These are phyloP conservation scores for Cyclotella choctawhatcheeana DNA, from an alignment of 108 stramenopile species.

Conservation along the genomic window DNA sequence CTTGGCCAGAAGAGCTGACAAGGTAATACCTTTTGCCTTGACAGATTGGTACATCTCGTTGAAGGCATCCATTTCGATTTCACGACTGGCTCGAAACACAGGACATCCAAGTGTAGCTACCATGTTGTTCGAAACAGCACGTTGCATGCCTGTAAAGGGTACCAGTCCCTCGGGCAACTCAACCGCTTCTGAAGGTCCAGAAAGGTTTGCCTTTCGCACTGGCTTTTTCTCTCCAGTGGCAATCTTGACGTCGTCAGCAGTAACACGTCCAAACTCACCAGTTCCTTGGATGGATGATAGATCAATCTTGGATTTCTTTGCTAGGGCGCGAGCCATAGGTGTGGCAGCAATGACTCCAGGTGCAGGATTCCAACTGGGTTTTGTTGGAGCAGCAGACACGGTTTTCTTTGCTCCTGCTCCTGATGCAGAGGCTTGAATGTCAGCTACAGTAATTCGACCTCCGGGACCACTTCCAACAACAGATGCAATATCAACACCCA, in stretches of 20 bases:
- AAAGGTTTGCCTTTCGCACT: slow-evolving; percentile 61
- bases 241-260: slow-evolving; percentile 88
- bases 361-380: slow-evolving; percentile 84
- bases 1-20: slow-evolving; percentile 95
- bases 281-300: slow-evolving; percentile 83
- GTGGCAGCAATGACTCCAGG: slow-evolving; percentile 87
- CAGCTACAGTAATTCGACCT: slow-evolving; percentile 87
- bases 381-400: slow-evolving; percentile 63
- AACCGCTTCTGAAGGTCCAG: slow-evolving; percentile 50
- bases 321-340: slow-evolving; percentile 78
- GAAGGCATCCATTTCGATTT: slow-evolving; percentile 93
- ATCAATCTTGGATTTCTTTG: slow-evolving; percentile 91
- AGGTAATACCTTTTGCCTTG: slow-evolving; percentile 93
- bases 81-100: slow-evolving; percentile 93
- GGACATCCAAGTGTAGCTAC: slow-evolving; percentile 90
- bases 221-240: slow-evolving; percentile 91
- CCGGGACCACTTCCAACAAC: slow-evolving; percentile 92
- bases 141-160: slow-evolving; percentile 97
- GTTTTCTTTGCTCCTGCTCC: slow-evolving; percentile 56
- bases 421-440: slow-evolving; percentile 78
- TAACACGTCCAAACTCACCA: slow-evolving; percentile 95
- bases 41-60: slow-evolving; percentile 92
- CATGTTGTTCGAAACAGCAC: slow-evolving; percentile 98
- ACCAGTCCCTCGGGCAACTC: slow-evolving; percentile 90
- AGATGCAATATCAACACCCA: slow-evolving; percentile 85